Evolutionary conservation across 2,329 filamentous ascomycete genomes (phyloP).

Genomic region (Lachnum nothofagi): DNA sequence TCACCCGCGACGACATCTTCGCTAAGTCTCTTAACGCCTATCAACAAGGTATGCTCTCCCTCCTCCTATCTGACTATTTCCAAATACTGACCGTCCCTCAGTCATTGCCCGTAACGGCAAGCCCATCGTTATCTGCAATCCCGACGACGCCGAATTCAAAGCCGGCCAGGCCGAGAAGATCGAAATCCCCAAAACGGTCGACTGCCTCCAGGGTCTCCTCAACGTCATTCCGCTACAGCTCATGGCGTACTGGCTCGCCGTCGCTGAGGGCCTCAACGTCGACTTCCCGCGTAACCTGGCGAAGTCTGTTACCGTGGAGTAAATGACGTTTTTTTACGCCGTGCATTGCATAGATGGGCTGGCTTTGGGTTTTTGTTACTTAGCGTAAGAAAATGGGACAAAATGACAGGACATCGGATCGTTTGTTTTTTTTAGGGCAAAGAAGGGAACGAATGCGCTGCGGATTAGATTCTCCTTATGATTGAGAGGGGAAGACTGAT

Average conservation of each 20-base stretch:
- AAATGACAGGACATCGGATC: too few species aligned
- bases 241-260: conserved; percentile 98
- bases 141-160: conserved; percentile 81
- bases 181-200: conserved; percentile 91
- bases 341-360: too few species aligned
- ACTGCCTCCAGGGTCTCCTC: conserved; percentile 90
- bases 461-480: too few species aligned
- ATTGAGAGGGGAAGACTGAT: too few species aligned
- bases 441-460: too few species aligned
- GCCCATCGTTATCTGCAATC: conserved; percentile 98
- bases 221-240: conserved; percentile 97
- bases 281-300: conserved; percentile 98
- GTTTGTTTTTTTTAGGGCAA: too few species aligned
- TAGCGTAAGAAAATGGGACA: too few species aligned
- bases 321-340: too few species aligned
- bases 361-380: too few species aligned
- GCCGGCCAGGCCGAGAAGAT: conserved; percentile 89
- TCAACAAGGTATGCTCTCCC: conserved; percentile 69
- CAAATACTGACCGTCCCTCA: conserved; percentile 36
- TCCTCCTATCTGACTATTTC: neutral
- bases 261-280: conserved; percentile 91
- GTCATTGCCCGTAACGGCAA: conserved; percentile 94
- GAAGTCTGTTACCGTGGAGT: conserved; percentile 99
- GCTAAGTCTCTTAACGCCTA: conserved; percentile 99
- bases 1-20: conserved; percentile 93